These are phyloP conservation scores for Blastomyces parvus DNA, from an alignment of 2,329 filamentous ascomycete genomes.

Conservation along the genomic window DNA sequence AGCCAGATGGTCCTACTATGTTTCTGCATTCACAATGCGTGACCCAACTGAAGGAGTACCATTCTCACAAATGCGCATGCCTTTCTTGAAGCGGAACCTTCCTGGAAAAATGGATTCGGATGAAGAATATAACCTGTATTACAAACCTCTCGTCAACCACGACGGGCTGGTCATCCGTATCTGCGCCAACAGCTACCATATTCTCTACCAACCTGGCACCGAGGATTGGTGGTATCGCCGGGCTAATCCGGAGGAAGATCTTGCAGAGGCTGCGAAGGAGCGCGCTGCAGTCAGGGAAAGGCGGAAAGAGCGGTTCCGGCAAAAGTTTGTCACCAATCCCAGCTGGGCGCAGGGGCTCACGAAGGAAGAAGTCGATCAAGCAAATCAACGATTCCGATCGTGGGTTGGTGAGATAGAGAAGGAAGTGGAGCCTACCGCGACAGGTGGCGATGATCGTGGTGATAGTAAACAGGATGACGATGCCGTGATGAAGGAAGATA, in stretches of 20 bases:
- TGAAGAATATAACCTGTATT: constrained; percentile 50
- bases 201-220: constrained; percentile 63
- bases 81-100: constrained; percentile 62
- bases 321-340: constrained; percentile 46
- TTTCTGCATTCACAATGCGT: constrained; percentile 79
- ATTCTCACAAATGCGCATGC: constrained; percentile 55
- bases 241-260: constrained; percentile 22
- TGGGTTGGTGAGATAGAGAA: constrained; percentile 34
- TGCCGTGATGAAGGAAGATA: constrained; percentile 13
- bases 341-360: constrained; percentile 42
- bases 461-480: constrained; percentile 4
- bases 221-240: constrained; percentile 59
- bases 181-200: constrained; percentile 67
- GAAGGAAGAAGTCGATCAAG: constrained; percentile 42
- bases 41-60: constrained; percentile 77
- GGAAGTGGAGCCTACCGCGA: not conserved
- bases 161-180: constrained; percentile 65
- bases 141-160: constrained; percentile 47
- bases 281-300: constrained; percentile 31
- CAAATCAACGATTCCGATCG: constrained; percentile 39
- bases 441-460: not conserved
- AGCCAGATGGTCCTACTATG: constrained; percentile 83
- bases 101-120: constrained; percentile 54
- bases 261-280: constrained; percentile 28
- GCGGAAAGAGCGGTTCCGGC: constrained; percentile 40